Base-by-base conservation (phyloP, 495 filamentous ascomycete genomes). In the Daldinia vernicosa region DNA sequence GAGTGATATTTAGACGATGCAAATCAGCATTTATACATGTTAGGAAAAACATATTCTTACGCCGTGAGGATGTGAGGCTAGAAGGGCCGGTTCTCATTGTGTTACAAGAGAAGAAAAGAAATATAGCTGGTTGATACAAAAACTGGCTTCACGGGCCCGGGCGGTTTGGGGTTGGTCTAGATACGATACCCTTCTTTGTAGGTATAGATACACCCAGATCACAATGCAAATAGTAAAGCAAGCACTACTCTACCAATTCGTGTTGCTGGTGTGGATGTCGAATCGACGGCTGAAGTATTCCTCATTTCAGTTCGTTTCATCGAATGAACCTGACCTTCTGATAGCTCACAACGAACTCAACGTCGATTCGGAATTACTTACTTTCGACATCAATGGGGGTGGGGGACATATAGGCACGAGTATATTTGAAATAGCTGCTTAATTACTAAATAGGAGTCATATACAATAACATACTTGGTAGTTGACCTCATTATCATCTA, bases 151-250 rank as follows among this genome's bases (percentile, higher is more conserved):
- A 11, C 47, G 24, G 63, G 60, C 58, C 50, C 40, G 63, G 71
- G 67, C 43, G 63, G 55, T 22, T 62, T 58, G 35, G 43, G 66
- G 66, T 67, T 60, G 71, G 67, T 62, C 67, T 67, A 74, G 71
- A 66, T 63, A 61, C 61, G 67, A 74, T 74, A 74, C 71, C 71
- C 71, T 74, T 74, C 52, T 63, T 67, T 74, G 67, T 74, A 74
- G 67, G 71, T 70, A 74, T 70, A 74, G 71, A 70, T 63, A 70
- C 54, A 72, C 15, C 59, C 57, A 58, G 61, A 67, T 63, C 67
- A 61, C 35, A 39, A 63, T 64, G 63, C 63, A 74, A 74, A 74
- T 74, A 70, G 67, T 67, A 70, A 67, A 67, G 17, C 43, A 70
- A 69, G 40, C 66, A 69, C 63, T 69, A 59, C 35, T 74, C 37